Base-by-base conservation (phyloP, 75 land plant genomes). In the Selaginella moellendorffii region DNA sequence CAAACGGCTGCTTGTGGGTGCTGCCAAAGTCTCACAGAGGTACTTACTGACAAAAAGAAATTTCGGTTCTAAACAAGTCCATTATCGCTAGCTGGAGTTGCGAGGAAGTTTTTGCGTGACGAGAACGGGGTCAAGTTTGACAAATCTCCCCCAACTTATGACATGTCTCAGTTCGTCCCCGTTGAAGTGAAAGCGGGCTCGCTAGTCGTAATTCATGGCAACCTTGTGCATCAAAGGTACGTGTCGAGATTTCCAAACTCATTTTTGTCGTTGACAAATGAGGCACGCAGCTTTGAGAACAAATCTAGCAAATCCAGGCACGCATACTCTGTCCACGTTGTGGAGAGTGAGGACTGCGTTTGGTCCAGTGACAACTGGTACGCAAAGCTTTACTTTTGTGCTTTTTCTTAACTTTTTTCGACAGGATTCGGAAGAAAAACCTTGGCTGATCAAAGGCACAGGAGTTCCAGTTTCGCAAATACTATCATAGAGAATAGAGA, bases 21-120 rank as follows among this genome's bases (percentile, higher is more conserved):
- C 80, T 95, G 53, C 99, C 97, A 28, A 84, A 81, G 70, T 95
- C 99, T 46, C 98, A 93, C 24, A 89, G 85, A 75, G 76, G 96
- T 85, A 77, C 1, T 8, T 53, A n/a, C 9, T n/a, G n/a, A n/a
- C n/a, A n/a, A 36, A 14, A 36, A 36, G 46, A 36, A 36, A 5
- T n/a, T n/a, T n/a, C n/a, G n/a, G n/a, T n/a, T n/a, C 14, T 36
- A n/a, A n/a, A n/a, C n/a, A n/a, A 36, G 46, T 36, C 10, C 14
- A 36, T 36, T 36, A 5, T 36, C 14, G 5, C 46, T 36, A 75
- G 76, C 27, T 19, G 76, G 76, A 54, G 62, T 75, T 24, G 30
- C 70, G 29, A 84, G 96, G 63, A 83, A 85, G 63, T 83, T 90
- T 66, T 61, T 86, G 20, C 81, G 79, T 69, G 82, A 74, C 63